These are phyloP conservation scores for Sugiyamaella sp. DNA, from an alignment of 1,139 yeast genomes.

Conservation along the genomic window DNA sequence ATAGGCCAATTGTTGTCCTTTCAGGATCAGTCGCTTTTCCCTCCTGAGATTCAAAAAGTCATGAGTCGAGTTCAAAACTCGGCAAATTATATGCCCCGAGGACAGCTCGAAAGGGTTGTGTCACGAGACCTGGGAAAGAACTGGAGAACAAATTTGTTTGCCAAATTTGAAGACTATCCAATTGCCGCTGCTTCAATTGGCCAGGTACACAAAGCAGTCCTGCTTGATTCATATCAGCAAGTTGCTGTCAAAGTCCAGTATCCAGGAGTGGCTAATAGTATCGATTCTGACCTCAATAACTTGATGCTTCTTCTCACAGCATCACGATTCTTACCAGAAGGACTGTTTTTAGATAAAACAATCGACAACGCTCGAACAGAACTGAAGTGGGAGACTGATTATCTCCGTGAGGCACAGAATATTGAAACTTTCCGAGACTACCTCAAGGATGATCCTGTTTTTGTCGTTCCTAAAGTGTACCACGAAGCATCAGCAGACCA, in stretches of 20 bases:
- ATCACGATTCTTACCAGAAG: constrained; percentile 84
- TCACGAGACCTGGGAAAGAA: constrained; percentile 68
- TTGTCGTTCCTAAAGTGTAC: constrained; percentile 79
- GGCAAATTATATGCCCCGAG: constrained; percentile 96
- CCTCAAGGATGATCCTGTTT: constrained; percentile 65
- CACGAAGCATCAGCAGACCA: constrained; percentile 78
- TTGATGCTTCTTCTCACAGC: constrained; percentile 81
- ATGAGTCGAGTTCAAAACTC: constrained; percentile 85
- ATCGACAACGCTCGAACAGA: constrained; percentile 92
- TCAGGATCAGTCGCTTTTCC: constrained; percentile 81
- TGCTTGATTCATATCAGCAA: constrained; percentile 54
- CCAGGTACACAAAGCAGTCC: constrained; percentile 86
- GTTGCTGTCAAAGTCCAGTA: constrained; percentile 98
- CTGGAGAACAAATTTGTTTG: constrained; percentile 73
- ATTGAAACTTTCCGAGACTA: constrained; percentile 68
- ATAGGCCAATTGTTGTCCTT: constrained; percentile 95
- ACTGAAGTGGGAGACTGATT: constrained; percentile 97
- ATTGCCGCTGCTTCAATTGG: constrained; percentile 98
- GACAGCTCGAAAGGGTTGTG: constrained; percentile 82
- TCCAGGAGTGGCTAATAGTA: constrained; percentile 95
- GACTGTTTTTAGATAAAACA: constrained; percentile 87
- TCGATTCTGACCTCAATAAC: constrained; percentile 91
- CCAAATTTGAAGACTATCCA: constrained; percentile 82
- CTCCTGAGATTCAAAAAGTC: constrained; percentile 80
- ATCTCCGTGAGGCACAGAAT: constrained; percentile 84